Percentiles rank a stretch among this genome's conserved stretches.
phyloP scores from a whole-genome alignment of 345 rosid genomes.

The Eucalyptus fibrosa region DNA sequence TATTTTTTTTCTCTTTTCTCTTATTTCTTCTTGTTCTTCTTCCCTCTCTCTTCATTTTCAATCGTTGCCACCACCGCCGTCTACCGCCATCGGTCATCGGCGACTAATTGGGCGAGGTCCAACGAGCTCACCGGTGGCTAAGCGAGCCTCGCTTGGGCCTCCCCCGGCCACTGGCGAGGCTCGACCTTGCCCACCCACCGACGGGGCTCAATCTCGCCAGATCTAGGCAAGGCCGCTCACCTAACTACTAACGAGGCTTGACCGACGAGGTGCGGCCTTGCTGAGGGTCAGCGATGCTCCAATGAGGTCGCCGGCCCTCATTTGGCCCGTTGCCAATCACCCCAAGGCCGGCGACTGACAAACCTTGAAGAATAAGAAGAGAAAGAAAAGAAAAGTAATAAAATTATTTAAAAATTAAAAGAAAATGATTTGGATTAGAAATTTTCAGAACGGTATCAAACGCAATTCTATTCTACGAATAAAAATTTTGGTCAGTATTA shows the following conservation, averaged over 20 bases:
- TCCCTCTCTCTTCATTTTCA: too few species aligned
- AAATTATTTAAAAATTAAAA: too few species aligned
- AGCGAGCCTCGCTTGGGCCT: too few species aligned
- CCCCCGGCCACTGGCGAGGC: fast-evolving
- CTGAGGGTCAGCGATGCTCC: fast-evolving
- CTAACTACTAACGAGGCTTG: fast-evolving
- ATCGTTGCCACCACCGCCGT: fast-evolving
- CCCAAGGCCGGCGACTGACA: fast-evolving
- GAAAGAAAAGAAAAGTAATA: fast-evolving
- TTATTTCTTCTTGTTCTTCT: too few species aligned
- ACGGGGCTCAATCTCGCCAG: fast-evolving
- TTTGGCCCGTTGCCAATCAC: fast-evolving
- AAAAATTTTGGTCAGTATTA: fast-evolving
- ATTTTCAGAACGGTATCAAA: fast-evolving
- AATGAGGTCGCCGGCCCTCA: fast-evolving
- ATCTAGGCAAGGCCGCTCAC: fast-evolving
- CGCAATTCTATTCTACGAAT: fast-evolving
- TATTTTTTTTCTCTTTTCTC: too few species aligned
- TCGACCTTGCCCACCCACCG: fast-evolving
- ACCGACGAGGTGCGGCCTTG: fast-evolving
- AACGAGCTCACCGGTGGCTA: fast-evolving
- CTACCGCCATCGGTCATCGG: fast-evolving
- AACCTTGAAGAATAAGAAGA: too few species aligned
- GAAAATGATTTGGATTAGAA: fast-evolving
- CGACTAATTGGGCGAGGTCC: fast-evolving